Base-by-base conservation (phyloP, 805 yeast species). In the Yamadazyma paraphyllophila region DNA sequence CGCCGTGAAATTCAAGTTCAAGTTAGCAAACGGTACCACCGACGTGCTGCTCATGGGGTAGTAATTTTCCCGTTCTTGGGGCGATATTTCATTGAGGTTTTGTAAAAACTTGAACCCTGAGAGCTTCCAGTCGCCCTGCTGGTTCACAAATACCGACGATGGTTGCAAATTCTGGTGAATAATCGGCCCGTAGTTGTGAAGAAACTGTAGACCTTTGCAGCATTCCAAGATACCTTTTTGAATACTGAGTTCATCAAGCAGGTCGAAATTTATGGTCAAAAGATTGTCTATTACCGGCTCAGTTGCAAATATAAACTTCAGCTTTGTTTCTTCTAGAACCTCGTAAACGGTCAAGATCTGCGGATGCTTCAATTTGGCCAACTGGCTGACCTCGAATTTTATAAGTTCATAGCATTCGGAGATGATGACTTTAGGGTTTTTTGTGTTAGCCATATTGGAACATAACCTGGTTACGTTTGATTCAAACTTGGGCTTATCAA, bases 91-190 rank as follows among this genome's bases (percentile, higher is more conserved):
- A 58, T 71, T 78, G 61, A 67, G 77, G 57, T 67, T 78, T 51
- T 69, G 69, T n/a, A 72, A 45, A 44, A 71, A 71, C 39, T 58
- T 59, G 48, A 94, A 75, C 0, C 97, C 97, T 6, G 86, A 77
- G 2, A 94, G 61, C 62, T 92, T 94, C 98, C 99, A 94, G 65
- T 94, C 98, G 4, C 95, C 91, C 53, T 82, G 85, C 33, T 81
- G 85, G 53, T 86, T 91, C 14, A 92, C 77, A 46, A 85, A 78
- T 1, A 94, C 73, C 0, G 96, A 79, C 7, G 77, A 69, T 1
- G 99, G 99, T 51, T 82, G 82, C 29, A 94, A 53, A 52, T 89
- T 87, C 52, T 87, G 62, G 65, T 92, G 96, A 6, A 87, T 84
- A 24, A 81, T 77, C 24, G 82, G 76, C 15, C 95, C 86, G 48